Percentiles rank a stretch among this genome's conserved stretches.
Conservation (phyloP, 108 stramenopile species). For the Thalassiosira profunda region DNA sequence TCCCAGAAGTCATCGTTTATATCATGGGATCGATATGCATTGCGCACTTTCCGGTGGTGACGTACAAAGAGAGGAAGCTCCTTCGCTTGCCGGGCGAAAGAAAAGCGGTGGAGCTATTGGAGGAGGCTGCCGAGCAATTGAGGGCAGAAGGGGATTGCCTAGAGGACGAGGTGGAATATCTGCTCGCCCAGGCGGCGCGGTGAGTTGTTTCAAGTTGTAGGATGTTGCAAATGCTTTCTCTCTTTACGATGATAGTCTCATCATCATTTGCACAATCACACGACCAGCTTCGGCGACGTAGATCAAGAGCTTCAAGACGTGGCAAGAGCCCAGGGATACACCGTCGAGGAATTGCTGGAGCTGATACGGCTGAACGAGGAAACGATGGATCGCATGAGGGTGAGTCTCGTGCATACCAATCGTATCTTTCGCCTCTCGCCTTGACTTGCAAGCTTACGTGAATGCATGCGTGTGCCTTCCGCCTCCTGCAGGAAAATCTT, state of each 20-base stretch:
- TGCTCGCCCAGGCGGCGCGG: not conserved
- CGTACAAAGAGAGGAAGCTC: constrained; percentile 27
- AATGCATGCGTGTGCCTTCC: not conserved
- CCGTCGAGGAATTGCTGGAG: constrained; percentile 9
- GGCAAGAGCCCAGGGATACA: constrained; percentile 9
- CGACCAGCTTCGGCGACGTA: constrained; percentile 28
- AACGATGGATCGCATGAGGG: constrained; percentile 35
- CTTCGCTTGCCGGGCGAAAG: not conserved
- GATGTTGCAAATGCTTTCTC: too few relatives aligned
- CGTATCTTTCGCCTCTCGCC: not conserved
- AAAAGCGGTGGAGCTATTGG: constrained; percentile 7
- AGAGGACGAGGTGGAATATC: not conserved
- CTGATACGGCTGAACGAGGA: constrained; percentile 36
- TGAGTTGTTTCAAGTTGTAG: too few relatives aligned
- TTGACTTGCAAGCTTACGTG: not conserved
- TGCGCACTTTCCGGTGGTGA: constrained; percentile 14
- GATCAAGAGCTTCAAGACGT: constrained; percentile 17
- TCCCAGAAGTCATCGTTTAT: constrained; percentile 9
- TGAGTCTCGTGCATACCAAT: constrained; percentile 21
- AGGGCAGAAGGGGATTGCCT: constrained; percentile 5
- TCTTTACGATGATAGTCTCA: not conserved
- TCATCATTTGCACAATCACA: not conserved
- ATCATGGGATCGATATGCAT: constrained; percentile 25
- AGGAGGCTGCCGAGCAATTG: not conserved
- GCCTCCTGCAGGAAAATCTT: constrained; percentile 40